Conservation (phyloP, 257 asterid genomes). For the Nicotiana undulata region DNA sequence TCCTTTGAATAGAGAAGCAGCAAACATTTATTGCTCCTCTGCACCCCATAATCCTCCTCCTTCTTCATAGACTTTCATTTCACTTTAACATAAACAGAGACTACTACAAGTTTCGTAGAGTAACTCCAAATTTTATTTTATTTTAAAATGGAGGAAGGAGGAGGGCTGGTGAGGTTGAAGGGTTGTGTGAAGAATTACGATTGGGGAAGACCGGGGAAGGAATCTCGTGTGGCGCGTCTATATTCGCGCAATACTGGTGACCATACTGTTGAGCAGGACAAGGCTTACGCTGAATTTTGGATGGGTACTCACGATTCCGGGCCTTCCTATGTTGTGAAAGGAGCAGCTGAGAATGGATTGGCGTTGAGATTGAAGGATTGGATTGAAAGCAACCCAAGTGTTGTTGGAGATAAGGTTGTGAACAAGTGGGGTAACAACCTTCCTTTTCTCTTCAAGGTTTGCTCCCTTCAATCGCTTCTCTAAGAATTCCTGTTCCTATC, state of each 20-base stretch:
- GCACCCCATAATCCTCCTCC: background rate
- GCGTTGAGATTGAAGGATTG: slow-evolving; percentile 60
- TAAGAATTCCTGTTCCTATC: background rate
- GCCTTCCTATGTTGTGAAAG: slow-evolving; percentile 36
- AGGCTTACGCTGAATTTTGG: slow-evolving; percentile 82
- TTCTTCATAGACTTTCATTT: background rate
- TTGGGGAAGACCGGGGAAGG: slow-evolving; percentile 61
- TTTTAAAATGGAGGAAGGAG: background rate
- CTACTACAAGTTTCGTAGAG: background rate
- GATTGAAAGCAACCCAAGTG: slow-evolving; percentile 58
- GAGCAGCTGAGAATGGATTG: background rate
- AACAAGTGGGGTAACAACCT: slow-evolving; percentile 66
- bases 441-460: slow-evolving; percentile 89
- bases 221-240: slow-evolving; percentile 58
- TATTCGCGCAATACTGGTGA: slow-evolving; percentile 40
- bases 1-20: background rate
- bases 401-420: slow-evolving; percentile 66
- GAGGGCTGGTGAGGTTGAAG: slow-evolving; percentile 33
- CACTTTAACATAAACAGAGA: background rate
- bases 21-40: background rate
- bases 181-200: slow-evolving; percentile 67
- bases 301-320: slow-evolving; percentile 94
- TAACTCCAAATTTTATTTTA: too few species aligned
- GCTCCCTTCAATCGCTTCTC: background rate
- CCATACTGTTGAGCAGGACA: slow-evolving; percentile 25